These are phyloP conservation scores for Sugiyamaella sp. DNA, from an alignment of 1,139 yeast genomes.

Conservation along the genomic window DNA sequence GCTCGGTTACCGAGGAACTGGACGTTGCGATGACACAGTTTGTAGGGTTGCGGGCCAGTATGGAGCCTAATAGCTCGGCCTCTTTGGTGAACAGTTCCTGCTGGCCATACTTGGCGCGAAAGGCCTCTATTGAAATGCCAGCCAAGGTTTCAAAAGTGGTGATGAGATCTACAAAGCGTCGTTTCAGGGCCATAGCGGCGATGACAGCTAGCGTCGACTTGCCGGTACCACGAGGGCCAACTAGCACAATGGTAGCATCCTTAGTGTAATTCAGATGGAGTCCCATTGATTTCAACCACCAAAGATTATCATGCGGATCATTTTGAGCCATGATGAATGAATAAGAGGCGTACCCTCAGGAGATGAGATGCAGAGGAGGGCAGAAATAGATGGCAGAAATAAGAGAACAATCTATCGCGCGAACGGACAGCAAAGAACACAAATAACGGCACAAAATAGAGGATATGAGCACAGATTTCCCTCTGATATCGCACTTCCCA, in stretches of 20 bases:
- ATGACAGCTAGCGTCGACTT: constrained; percentile 30
- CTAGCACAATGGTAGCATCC: constrained; percentile 26
- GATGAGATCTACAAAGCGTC: constrained; percentile 27
- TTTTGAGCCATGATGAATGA: constrained; percentile 7
- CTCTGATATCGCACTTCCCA: no score
- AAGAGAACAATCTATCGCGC: no score
- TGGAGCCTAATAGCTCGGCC: constrained; percentile 22
- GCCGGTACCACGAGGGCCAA: constrained; percentile 29
- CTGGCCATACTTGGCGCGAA: constrained; percentile 20
- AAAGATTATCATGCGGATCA: constrained; percentile 13
- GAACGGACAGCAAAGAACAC: no score
- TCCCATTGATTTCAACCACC: constrained; percentile 19
- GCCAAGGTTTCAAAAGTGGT: constrained; percentile 25
- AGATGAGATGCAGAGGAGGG: no score
- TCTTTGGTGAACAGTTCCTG: constrained; percentile 21
- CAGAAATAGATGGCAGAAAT: no score
- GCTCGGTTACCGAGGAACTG: constrained; percentile 22
- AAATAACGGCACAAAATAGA: no score
- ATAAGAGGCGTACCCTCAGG: not conserved
- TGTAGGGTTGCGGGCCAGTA: constrained; percentile 23
- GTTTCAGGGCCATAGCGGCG: constrained; percentile 27
- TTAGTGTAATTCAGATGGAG: not conserved
- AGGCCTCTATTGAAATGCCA: constrained; percentile 23
- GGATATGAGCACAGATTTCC: no score
- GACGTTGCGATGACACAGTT: constrained; percentile 28